Base-by-base conservation (phyloP, 495 filamentous ascomycete species). In the Venustampulla echinocandica region DNA sequence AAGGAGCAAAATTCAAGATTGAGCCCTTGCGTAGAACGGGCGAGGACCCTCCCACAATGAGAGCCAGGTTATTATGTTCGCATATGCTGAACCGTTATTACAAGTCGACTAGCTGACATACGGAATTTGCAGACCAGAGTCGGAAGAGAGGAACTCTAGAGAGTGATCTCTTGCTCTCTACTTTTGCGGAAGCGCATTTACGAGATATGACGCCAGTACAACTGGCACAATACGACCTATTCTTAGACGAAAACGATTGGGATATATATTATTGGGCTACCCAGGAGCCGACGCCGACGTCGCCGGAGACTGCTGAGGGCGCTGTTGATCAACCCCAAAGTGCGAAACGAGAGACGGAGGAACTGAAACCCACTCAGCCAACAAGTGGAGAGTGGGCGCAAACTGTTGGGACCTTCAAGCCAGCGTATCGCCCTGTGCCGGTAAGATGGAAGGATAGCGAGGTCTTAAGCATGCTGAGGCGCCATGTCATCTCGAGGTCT, bases 201-300 rank as follows among this genome's bases (percentile, higher is more conserved):
- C 58, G 66, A 9, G 63, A 66, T 36, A 95, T 98, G 90, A 74
- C 72, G 0, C 65, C 67, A 3, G 65, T 70, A 39, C 87, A 90
- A 57, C 76, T 98, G 45, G 61, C 75, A 49, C 79, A 93, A 64
- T 97, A 90, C 69, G 93, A 97, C 64, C 68, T 74, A 13, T 96
- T 98, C 74, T 79, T 98, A 37, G 92, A 98, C 68, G 92, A 98
- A 65, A 97, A 97, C 62, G 92, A 98, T 65, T 98, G 92, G 92
- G 92, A 98, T 62, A 97, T 98, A 49, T 98, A 98, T 71, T 98
- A 98, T 75, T 98, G 92, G 92, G 87, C 88, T 0, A 98, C 93
- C n/a, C 93, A 98, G 62, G 79, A 85, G 52, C 76, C 85, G 4
- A 49, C 62, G 32, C 55, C 64, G 0, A 52, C 58, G 33, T 63